Conservation (phyloP, 1,139 yeast species). For the Saccharomyces pastorianus region DNA sequence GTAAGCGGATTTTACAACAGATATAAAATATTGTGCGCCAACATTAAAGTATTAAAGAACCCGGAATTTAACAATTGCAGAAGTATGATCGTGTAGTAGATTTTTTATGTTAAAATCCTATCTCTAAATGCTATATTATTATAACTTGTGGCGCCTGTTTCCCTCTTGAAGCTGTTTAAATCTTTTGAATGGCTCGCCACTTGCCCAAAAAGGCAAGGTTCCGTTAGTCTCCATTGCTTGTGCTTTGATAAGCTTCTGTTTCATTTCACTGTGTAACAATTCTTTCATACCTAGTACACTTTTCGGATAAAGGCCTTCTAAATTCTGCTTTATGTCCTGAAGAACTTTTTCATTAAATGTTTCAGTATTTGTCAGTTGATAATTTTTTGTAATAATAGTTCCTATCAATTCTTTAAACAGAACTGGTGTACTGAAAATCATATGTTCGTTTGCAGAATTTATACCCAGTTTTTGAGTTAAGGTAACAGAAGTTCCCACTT, state of each 20-base stretch:
- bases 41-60: too few relatives aligned
- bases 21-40: too few relatives aligned
- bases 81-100: too few relatives aligned
- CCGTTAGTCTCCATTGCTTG: slow-evolving; percentile 55
- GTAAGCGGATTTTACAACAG: too few relatives aligned
- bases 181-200: slow-evolving; percentile 5
- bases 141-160: slow-evolving; percentile 3
- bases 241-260: slow-evolving; percentile 46
- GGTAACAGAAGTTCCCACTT: slow-evolving; percentile 72
- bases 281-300: slow-evolving; percentile 58
- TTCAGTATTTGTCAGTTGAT: slow-evolving; percentile 41
- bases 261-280: slow-evolving; percentile 39
- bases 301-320: slow-evolving; percentile 45
- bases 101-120: too few relatives aligned
- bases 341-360: slow-evolving; percentile 50
- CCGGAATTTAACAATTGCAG: too few relatives aligned
- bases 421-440: slow-evolving; percentile 62
- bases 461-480: slow-evolving; percentile 66
- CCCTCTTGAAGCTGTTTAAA: slow-evolving; percentile 1
- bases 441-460: slow-evolving; percentile 66
- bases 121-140: neutral
- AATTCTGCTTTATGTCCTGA: slow-evolving; percentile 39
- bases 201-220: slow-evolving; percentile 64
- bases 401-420: slow-evolving; percentile 45
- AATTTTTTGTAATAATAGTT: slow-evolving; percentile 50